Percentiles rank a stretch among this genome's conserved stretches.
Evolutionary conservation across 345 rosid species (phyloP).

Genomic region (Hirschfeldia incana): DNA sequence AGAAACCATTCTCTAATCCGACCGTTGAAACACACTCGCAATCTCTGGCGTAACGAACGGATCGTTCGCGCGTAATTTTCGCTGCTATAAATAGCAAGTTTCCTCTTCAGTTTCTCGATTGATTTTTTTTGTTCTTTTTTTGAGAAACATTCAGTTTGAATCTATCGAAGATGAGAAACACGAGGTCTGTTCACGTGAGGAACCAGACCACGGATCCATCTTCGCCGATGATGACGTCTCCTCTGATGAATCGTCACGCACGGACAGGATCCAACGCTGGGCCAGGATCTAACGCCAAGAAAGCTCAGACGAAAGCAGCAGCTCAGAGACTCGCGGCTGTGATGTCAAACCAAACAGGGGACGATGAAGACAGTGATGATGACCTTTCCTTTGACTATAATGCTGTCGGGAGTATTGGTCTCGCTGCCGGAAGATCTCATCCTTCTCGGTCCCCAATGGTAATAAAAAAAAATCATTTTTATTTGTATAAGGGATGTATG

Average conservation of each 20-base stretch:
- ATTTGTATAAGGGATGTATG: background rate
- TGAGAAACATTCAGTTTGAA: conserved; percentile 1
- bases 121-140: background rate
- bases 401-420: conserved; percentile 49
- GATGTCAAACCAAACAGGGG: conserved; percentile 56
- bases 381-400: conserved; percentile 48
- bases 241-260: conserved; percentile 48
- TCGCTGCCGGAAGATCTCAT: conserved; percentile 54
- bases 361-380: conserved; percentile 55
- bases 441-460: conserved; percentile 64
- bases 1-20: conserved; percentile 15
- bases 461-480: background rate
- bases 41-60: conserved; percentile 37
- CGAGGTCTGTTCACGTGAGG: conserved; percentile 46
- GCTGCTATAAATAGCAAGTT: conserved; percentile 31
- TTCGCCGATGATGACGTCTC: conserved; percentile 50
- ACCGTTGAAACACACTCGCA: conserved; percentile 40
- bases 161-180: conserved; percentile 52
- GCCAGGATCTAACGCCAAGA: conserved; percentile 45
- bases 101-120: conserved; percentile 6
- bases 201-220: conserved; percentile 50
- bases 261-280: conserved; percentile 63
- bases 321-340: conserved; percentile 84
- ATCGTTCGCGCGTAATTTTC: conserved; percentile 37
- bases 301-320: conserved; percentile 90